A percentile compares a stretch with the other conserved stretches of the same genome.
These are phyloP conservation scores for Aspergillus pseudoterreus DNA, from an alignment of 2,329 filamentous ascomycete genomes.

Conservation along the genomic window DNA sequence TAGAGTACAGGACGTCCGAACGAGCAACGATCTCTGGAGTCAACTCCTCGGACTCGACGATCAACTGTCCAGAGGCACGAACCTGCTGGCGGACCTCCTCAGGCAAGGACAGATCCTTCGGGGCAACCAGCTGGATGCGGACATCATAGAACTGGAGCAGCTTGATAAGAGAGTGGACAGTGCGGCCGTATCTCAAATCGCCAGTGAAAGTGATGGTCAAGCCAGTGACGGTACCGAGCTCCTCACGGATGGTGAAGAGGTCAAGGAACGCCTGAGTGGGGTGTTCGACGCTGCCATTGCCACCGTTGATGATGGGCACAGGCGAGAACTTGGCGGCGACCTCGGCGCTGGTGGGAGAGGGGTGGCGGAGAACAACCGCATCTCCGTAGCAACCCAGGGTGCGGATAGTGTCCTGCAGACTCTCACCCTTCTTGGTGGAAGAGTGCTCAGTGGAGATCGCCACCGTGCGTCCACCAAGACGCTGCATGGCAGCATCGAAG, in stretches of 20 bases:
- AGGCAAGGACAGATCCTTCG: slow-evolving; percentile 73
- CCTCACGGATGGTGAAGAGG: slow-evolving; percentile 96
- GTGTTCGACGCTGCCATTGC: slow-evolving; percentile 93
- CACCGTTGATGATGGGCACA: slow-evolving; percentile 93
- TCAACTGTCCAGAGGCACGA: slow-evolving; percentile 69
- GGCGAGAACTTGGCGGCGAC: slow-evolving; percentile 81
- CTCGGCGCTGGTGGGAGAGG: slow-evolving; percentile 74
- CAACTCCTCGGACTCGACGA: slow-evolving; percentile 70
- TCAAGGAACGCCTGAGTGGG: slow-evolving; percentile 97
- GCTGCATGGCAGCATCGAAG: slow-evolving; percentile 98
- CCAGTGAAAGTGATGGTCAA: slow-evolving; percentile 95
- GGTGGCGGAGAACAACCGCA: slow-evolving; percentile 92
- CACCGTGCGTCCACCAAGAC: slow-evolving; percentile 83
- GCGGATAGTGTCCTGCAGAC: slow-evolving; percentile 86
- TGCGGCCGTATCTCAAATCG: slow-evolving; percentile 87
- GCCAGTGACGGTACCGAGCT: slow-evolving; percentile 90
- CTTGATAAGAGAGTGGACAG: slow-evolving; percentile 92
- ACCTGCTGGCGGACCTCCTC: slow-evolving; percentile 69
- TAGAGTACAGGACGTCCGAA: slow-evolving; percentile 95
- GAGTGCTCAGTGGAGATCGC: slow-evolving; percentile 78
- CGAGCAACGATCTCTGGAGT: slow-evolving; percentile 81
- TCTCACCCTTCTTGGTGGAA: slow-evolving; percentile 91
- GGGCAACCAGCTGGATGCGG: slow-evolving; percentile 84
- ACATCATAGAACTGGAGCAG: slow-evolving; percentile 95
- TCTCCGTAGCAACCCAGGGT: slow-evolving; percentile 93